Percentiles rank a stretch among this genome's conserved stretches.
These are phyloP conservation scores for Chloris gayana DNA, from an alignment of 176 grass and related monocot species.

Conservation along the genomic window DNA sequence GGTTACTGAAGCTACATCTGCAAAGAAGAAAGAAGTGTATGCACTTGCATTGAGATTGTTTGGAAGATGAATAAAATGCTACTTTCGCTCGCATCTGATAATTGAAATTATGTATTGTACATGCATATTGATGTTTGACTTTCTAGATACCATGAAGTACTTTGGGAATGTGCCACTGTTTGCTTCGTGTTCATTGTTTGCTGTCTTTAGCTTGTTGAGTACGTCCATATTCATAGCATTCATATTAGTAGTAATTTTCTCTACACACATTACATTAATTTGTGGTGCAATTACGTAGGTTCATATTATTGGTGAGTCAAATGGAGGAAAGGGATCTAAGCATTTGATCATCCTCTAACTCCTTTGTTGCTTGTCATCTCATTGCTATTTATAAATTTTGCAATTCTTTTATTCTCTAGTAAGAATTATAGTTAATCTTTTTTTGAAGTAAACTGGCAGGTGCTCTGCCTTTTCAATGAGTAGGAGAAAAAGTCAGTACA, in stretches of 20 bases:
- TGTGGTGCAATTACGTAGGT: neutral
- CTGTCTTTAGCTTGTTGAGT: neutral
- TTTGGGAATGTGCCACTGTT: neutral
- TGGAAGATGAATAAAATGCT: conserved; percentile 75
- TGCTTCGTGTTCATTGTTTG: neutral
- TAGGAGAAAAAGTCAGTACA: no score
- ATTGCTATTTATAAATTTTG: neutral
- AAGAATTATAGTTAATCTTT: neutral
- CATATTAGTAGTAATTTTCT: neutral
- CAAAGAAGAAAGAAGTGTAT: conserved; percentile 98
- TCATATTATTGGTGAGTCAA: neutral
- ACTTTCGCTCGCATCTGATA: conserved; percentile 30
- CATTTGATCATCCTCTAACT: neutral
- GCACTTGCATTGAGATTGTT: conserved; percentile 82
- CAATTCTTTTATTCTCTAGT: neutral
- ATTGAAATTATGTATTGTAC: conserved; percentile 18
- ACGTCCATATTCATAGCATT: neutral
- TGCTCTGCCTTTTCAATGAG: no score
- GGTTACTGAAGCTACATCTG: conserved; percentile 72
- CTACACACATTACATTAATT: neutral
- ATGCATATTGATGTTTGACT: conserved; percentile 4
- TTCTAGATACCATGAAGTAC: conserved; percentile 13
- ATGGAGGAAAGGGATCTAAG: neutral
- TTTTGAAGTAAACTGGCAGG: no score
- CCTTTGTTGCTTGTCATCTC: no score